Conservation (phyloP, 805 yeast species). For the Nakazawaea sp. region DNA sequence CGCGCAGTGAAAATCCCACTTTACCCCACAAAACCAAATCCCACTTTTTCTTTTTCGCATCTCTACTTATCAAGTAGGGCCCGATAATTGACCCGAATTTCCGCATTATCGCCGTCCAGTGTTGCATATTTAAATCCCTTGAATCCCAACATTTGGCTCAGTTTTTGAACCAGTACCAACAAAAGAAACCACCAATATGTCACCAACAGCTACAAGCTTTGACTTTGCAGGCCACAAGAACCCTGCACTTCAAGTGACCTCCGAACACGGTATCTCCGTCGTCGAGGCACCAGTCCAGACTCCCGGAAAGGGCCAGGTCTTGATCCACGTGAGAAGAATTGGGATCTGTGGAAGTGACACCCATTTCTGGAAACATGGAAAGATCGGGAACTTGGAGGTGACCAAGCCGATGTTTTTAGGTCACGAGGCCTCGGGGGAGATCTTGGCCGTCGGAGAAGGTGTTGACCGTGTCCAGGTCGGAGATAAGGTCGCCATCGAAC, state of each 20-base stretch:
- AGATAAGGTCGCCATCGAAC: slow-evolving; percentile 45
- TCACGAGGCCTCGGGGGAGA: slow-evolving; percentile 40
- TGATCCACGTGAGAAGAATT: slow-evolving; percentile 53
- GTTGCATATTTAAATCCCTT: no score
- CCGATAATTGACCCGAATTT: no score
- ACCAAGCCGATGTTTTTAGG: slow-evolving; percentile 31
- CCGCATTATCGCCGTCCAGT: no score
- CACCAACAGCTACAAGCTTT: not conserved
- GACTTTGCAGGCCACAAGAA: not conserved
- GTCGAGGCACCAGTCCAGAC: slow-evolving; percentile 12
- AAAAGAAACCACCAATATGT: no score
- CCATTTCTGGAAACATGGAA: slow-evolving; percentile 62
- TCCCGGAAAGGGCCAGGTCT: slow-evolving; percentile 35
- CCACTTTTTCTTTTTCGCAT: no score
- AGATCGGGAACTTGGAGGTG: slow-evolving; percentile 42
- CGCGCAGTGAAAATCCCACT: no score
- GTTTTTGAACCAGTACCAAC: no score
- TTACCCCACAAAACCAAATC: no score
- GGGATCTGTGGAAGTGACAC: slow-evolving; percentile 76
- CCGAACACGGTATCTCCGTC: slow-evolving; percentile 2
- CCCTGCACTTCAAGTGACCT: slow-evolving; percentile 7
- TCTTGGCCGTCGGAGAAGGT: slow-evolving; percentile 40
- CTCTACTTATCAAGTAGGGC: no score
- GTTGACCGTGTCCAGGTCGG: slow-evolving; percentile 39
- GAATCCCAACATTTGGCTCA: no score